phyloP scores from a whole-genome alignment of 768 basidiomycete genomes.

The Boletus barrowsii region DNA sequence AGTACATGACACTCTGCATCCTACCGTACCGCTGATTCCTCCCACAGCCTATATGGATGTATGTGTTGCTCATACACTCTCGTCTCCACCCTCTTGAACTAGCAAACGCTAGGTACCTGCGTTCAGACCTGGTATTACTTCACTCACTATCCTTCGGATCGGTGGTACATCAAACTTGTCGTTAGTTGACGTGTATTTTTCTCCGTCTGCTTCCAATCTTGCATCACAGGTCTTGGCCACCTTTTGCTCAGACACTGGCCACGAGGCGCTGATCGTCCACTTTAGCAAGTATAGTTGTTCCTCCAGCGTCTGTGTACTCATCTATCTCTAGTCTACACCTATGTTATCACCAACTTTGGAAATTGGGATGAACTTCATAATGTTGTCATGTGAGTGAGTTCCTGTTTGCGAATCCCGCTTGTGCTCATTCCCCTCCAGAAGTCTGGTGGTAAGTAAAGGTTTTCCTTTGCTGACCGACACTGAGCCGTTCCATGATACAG shows the following conservation, averaged over 20 bases:
- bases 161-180: conserved; percentile 45
- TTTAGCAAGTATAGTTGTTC: conserved; percentile 31
- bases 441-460: not conserved
- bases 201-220: not conserved
- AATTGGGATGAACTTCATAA: conserved; percentile 8
- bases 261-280: conserved; percentile 55
- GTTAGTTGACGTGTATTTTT: conserved; percentile 31
- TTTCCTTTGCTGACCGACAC: not conserved
- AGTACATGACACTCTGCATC: conserved; percentile 18
- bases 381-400: not conserved
- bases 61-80: conserved; percentile 2
- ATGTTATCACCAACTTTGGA: conserved; percentile 42
- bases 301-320: not conserved
- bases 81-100: not conserved
- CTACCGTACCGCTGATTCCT: not conserved
- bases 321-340: conserved; percentile 42
- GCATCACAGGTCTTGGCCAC: conserved; percentile 44
- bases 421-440: not conserved
- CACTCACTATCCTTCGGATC: conserved; percentile 47
- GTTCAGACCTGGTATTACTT: conserved; percentile 58
- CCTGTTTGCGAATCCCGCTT: not conserved
- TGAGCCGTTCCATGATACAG: conserved; percentile 24
- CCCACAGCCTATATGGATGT: conserved; percentile 50
- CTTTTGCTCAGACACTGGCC: conserved; percentile 50
- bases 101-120: conserved; percentile 43